phyloP scores from a whole-genome alignment of 1,284 basidiomycete species.

The Porogramme epimiltina region DNA sequence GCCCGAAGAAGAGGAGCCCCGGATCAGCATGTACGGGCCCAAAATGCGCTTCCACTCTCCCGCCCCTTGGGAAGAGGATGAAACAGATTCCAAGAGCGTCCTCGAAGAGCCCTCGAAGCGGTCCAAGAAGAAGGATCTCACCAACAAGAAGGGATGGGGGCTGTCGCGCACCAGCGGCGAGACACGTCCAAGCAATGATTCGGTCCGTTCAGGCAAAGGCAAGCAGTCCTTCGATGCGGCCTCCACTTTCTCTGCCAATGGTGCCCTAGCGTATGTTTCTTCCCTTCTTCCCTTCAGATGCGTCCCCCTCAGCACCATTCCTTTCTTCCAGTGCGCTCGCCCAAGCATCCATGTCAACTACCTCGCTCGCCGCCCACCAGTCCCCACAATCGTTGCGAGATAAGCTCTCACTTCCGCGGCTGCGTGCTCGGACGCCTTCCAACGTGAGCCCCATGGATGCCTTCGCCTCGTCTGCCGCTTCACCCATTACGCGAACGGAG shows the following conservation, averaged over 20 bases:
- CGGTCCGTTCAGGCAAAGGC: constrained; percentile 48
- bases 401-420: constrained; percentile 37
- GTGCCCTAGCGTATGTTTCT: constrained; percentile 56
- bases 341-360: constrained; percentile 60
- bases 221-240: constrained; percentile 64
- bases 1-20: constrained; percentile 36
- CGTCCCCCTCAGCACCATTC: neutral
- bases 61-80: constrained; percentile 77
- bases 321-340: constrained; percentile 43
- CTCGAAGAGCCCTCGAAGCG: constrained; percentile 33
- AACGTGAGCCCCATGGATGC: constrained; percentile 22
- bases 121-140: constrained; percentile 36
- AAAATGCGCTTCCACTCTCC: constrained; percentile 79
- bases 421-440: constrained; percentile 35
- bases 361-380: constrained; percentile 40
- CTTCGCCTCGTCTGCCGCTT: constrained; percentile 22
- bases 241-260: constrained; percentile 49
- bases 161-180: constrained; percentile 42
- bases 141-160: constrained; percentile 46
- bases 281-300: constrained; percentile 1
- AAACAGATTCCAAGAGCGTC: constrained; percentile 47
- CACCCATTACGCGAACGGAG: constrained; percentile 26
- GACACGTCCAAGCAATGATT: constrained; percentile 66
- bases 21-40: constrained; percentile 73
- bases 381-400: constrained; percentile 38